Conservation (phyloP, 352 stramenopile genomes). For the Globisporangium okanoganense region DNA sequence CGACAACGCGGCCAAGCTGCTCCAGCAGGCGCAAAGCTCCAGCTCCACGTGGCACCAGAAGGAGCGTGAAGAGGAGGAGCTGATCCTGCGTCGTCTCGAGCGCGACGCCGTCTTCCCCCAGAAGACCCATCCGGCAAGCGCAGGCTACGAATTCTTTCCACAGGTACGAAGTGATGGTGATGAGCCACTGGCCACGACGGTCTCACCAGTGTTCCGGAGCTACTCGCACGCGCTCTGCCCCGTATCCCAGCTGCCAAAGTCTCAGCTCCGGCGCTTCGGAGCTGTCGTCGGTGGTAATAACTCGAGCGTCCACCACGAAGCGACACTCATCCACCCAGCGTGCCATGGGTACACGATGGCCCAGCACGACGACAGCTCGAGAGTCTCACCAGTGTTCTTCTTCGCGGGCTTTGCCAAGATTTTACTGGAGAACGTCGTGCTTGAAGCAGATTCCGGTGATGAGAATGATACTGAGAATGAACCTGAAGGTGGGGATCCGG, state of each 20-base stretch:
- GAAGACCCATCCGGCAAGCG: slow-evolving; percentile 39
- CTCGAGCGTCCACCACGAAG: slow-evolving; percentile 14
- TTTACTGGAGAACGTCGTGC: slow-evolving; percentile 40
- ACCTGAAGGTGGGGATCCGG: slow-evolving; percentile 14
- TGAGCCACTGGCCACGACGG: slow-evolving; percentile 5
- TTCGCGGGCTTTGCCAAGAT: slow-evolving; percentile 52
- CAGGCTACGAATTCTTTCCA: slow-evolving; percentile 46
- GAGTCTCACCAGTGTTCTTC: slow-evolving; percentile 72
- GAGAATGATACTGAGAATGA: slow-evolving; percentile 17
- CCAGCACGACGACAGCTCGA: slow-evolving; percentile 29
- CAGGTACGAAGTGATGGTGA: neutral
- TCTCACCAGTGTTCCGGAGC: slow-evolving; percentile 49
- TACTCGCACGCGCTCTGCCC: slow-evolving; percentile 50
- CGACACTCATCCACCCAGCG: slow-evolving; percentile 42
- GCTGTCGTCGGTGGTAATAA: neutral
- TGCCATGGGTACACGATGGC: slow-evolving; percentile 54
- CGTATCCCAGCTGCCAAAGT: slow-evolving; percentile 22
- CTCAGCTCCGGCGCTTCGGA: slow-evolving; percentile 8
- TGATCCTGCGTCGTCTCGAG: slow-evolving; percentile 57
- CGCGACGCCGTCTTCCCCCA: slow-evolving; percentile 56
- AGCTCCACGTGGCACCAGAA: slow-evolving; percentile 42
- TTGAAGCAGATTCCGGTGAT: slow-evolving; percentile 34
- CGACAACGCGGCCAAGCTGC: slow-evolving; percentile 22
- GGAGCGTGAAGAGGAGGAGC: slow-evolving; percentile 56
- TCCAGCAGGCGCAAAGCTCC: slow-evolving; percentile 22